A percentile compares a stretch with the other conserved stretches of the same genome.
phyloP scores from a whole-genome alignment of 1,284 basidiomycete species.

The Rhizoctonia solani region DNA sequence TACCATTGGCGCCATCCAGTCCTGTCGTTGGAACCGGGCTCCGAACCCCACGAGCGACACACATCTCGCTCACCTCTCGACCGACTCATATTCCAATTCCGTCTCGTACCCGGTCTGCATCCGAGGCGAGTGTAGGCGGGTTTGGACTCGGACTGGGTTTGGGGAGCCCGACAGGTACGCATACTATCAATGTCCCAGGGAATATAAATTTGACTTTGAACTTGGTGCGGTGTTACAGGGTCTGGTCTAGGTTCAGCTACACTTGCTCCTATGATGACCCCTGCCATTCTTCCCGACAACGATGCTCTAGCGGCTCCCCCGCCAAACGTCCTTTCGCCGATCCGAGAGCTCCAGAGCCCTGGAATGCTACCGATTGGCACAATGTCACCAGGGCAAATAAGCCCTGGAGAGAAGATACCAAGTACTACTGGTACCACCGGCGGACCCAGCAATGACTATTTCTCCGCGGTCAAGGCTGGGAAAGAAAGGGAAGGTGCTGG shows the following conservation, averaged over 20 bases:
- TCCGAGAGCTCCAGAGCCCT: neutral
- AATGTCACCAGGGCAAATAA: neutral
- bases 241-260: slow-evolving; percentile 22
- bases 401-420: neutral
- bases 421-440: slow-evolving; percentile 3
- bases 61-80: slow-evolving; percentile 7
- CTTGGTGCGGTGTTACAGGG: neutral
- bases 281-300: slow-evolving; percentile 46
- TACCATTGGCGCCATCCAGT: slow-evolving; percentile 12
- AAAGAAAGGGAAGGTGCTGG: neutral
- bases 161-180: slow-evolving; percentile 3
- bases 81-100: slow-evolving; percentile 21
- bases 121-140: slow-evolving; percentile 21
- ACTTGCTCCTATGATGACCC: slow-evolving; percentile 30
- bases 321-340: neutral
- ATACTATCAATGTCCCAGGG: neutral
- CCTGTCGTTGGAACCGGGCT: neutral
- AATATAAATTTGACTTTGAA: neutral
- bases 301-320: slow-evolving; percentile 38
- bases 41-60: slow-evolving; percentile 7
- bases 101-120: slow-evolving; percentile 12
- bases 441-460: slow-evolving; percentile 2
- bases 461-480: slow-evolving; percentile 14
- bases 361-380: neutral
- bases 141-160: slow-evolving; percentile 18